Conservation (phyloP, 2,329 filamentous ascomycete species). For the Cercospora sojina region DNA sequence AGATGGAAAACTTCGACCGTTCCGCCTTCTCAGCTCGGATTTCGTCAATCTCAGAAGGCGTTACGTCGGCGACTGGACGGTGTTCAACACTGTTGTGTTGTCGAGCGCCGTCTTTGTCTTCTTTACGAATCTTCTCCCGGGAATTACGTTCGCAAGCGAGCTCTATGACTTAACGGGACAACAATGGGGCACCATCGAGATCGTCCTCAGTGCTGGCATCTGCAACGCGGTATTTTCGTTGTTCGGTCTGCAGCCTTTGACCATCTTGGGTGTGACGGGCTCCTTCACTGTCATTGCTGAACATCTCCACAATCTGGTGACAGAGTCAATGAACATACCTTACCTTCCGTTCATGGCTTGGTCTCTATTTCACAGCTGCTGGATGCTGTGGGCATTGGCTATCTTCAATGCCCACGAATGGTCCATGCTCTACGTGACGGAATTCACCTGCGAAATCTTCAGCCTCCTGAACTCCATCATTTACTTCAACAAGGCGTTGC, state of each 20-base stretch:
- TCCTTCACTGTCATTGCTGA: conserved; percentile 67
- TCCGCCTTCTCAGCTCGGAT: conserved; percentile 38
- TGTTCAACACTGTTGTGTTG: conserved; percentile 64
- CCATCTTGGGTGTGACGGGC: conserved; percentile 64
- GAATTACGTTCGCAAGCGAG: conserved; percentile 67
- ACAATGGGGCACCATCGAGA: conserved; percentile 66
- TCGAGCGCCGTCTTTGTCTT: conserved; percentile 66
- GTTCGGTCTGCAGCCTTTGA: conserved; percentile 63
- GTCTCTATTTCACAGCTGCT: conserved; percentile 64
- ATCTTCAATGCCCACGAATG: conserved; percentile 68
- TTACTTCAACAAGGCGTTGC: conserved; percentile 63
- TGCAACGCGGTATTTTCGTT: conserved; percentile 63
- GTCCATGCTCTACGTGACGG: conserved; percentile 69
- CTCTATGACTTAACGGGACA: conserved; percentile 61
- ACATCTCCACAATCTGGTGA: conserved; percentile 62
- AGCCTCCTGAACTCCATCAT: conserved; percentile 66
- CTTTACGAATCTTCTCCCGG: conserved; percentile 65
- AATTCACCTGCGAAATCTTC: conserved; percentile 66
- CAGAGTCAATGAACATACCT: conserved; percentile 56
- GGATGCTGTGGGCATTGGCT: conserved; percentile 64
- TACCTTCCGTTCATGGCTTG: conserved; percentile 68
- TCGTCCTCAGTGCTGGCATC: conserved; percentile 65
- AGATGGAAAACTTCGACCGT: conserved; percentile 30
- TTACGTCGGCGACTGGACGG: conserved; percentile 37
- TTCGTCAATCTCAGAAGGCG: conserved; percentile 31